Evolutionary conservation across 257 asterid genomes (phyloP).

Genomic region (Ligustrum vulgare): DNA sequence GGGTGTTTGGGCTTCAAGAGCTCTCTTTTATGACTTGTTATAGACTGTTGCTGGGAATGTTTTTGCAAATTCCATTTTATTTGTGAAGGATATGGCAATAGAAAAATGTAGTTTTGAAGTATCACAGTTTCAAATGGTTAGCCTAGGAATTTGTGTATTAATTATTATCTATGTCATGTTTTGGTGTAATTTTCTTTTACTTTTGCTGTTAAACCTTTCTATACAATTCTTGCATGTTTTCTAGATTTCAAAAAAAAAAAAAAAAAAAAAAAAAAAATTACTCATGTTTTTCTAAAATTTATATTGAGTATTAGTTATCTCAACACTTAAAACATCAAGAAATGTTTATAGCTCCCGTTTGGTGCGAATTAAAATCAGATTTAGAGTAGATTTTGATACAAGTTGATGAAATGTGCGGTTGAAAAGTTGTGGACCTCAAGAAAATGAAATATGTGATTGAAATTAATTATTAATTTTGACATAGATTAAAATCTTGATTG

Average conservation of each 20-base stretch:
- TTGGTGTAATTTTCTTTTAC: background rate
- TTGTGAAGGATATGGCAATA: conserved; percentile 25
- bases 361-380: too few relatives aligned
- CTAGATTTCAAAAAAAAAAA: background rate
- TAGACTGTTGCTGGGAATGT: conserved; percentile 25
- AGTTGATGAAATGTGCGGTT: too few relatives aligned
- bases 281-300: background rate
- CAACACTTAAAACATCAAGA: too few relatives aligned
- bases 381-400: too few relatives aligned
- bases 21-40: conserved; percentile 15
- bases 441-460: too few relatives aligned
- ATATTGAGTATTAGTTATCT: background rate
- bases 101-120: conserved; percentile 27
- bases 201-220: background rate
- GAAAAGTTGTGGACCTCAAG: too few relatives aligned
- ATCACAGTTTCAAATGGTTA: conserved; percentile 23
- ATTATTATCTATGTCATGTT: conserved; percentile 20
- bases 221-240: background rate
- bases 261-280: background rate
- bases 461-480: too few relatives aligned
- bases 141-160: conserved; percentile 29
- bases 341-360: too few relatives aligned
- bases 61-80: conserved; percentile 22
- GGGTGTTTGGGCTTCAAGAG: conserved; percentile 2
- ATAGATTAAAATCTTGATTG: too few relatives aligned